A percentile compares a stretch with the other conserved stretches of the same genome.
Conservation (phyloP, 1,139 yeast genomes). For the Taphrina communis region DNA sequence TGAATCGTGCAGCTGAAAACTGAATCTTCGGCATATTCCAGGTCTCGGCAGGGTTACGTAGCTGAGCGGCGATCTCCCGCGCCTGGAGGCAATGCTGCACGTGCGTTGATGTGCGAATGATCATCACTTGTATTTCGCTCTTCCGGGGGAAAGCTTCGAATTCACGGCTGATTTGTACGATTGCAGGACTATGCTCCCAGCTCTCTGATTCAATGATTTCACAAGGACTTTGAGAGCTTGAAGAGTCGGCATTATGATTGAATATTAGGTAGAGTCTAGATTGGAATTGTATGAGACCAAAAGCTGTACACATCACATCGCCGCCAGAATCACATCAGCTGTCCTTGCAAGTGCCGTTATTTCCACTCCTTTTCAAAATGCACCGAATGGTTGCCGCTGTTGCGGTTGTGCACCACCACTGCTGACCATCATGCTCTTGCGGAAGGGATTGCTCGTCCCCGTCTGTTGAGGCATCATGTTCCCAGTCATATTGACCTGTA, state of each 20-base stretch:
- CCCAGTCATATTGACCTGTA: conserved; percentile 24
- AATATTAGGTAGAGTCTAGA: not conserved
- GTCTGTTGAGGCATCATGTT: conserved; percentile 44
- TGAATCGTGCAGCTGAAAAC: not conserved
- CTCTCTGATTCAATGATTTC: no score
- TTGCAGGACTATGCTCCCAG: no score
- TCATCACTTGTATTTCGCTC: not conserved
- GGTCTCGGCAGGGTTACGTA: not conserved
- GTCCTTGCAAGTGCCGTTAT: no score
- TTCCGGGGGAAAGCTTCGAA: not conserved
- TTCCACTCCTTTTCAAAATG: not conserved
- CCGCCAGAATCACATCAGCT: no score
- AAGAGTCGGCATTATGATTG: not conserved
- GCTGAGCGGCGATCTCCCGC: conserved; percentile 5
- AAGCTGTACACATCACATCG: not conserved
- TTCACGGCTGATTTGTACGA: no score
- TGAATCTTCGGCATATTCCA: not conserved
- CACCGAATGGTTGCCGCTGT: conserved; percentile 13
- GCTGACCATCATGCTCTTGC: conserved; percentile 44
- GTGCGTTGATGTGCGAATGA: not conserved
- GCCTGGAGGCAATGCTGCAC: not conserved
- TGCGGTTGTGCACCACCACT: conserved; percentile 4
- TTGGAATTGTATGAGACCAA: not conserved
- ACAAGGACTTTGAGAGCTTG: not conserved
- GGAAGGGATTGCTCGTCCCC: conserved; percentile 45